These are phyloP conservation scores for Bretschneidera sinensis DNA, from an alignment of 345 rosid genomes.

Conservation along the genomic window DNA sequence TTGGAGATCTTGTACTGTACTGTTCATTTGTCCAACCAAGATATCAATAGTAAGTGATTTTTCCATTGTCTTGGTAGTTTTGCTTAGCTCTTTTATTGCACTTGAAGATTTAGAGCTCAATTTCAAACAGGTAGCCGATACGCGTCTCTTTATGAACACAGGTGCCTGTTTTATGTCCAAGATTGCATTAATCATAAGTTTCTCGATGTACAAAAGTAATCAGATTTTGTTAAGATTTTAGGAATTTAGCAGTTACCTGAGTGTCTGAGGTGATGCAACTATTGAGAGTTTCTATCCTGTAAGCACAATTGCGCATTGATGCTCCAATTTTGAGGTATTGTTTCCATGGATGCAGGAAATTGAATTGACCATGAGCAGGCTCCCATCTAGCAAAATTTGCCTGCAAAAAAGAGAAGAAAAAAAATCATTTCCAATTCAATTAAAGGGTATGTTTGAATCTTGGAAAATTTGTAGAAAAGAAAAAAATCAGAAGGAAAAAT, in stretches of 20 bases:
- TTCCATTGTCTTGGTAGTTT: conserved; percentile 29
- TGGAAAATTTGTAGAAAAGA: no score
- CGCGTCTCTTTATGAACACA: conserved; percentile 32
- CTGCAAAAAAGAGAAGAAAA: conserved; percentile 13
- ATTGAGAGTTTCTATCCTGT: conserved; percentile 36
- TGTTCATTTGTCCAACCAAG: conserved; percentile 32
- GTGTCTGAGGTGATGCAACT: conserved; percentile 29
- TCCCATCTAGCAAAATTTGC: conserved; percentile 49
- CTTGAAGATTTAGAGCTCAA: conserved; percentile 34
- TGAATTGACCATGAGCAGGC: conserved; percentile 50
- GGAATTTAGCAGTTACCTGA: conserved; percentile 17
- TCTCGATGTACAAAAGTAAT: neutral
- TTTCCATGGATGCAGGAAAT: conserved; percentile 50
- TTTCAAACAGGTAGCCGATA: conserved; percentile 24
- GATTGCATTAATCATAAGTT: neutral
- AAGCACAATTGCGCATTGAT: conserved; percentile 34
- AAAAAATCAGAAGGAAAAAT: no score
- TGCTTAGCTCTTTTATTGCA: conserved; percentile 28
- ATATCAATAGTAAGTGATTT: conserved; percentile 25
- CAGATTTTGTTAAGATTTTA: neutral
- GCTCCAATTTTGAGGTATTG: conserved; percentile 46
- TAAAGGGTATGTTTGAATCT: no score
- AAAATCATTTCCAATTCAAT: neutral
- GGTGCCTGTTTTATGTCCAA: conserved; percentile 26
- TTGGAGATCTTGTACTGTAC: conserved; percentile 30